These are phyloP conservation scores for Saccharata proteae DNA, from an alignment of 2,329 filamentous ascomycete genomes.

Conservation along the genomic window DNA sequence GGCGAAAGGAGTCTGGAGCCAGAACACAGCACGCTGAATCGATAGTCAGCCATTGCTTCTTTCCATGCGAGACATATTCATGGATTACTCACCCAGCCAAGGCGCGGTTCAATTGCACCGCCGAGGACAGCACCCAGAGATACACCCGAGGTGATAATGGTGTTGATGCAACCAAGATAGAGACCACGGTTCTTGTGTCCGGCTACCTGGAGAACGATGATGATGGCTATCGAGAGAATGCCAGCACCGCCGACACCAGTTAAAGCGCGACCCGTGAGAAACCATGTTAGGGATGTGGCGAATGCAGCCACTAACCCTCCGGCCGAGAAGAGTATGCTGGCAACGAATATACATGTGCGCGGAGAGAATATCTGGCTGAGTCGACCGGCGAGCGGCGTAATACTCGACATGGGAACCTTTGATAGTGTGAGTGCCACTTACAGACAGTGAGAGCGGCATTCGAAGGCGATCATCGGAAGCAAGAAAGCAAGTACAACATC, in stretches of 20 bases:
- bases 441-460: too few relatives aligned
- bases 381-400: conserved; percentile 59
- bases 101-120: conserved; percentile 48
- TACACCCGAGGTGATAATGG: conserved; percentile 59
- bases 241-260: conserved; percentile 60
- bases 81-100: conserved; percentile 53
- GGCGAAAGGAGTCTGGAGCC: conserved; percentile 54
- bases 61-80: too few relatives aligned
- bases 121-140: conserved; percentile 60
- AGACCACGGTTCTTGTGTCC: conserved; percentile 56
- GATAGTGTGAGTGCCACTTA: too few relatives aligned
- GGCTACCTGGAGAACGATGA: conserved; percentile 64
- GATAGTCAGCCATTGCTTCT: conserved; percentile 6
- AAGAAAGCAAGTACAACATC: too few relatives aligned
- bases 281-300: conserved; percentile 46
- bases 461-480: too few relatives aligned
- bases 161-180: conserved; percentile 62
- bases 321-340: conserved; percentile 45
- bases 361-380: conserved; percentile 64
- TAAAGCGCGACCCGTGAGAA: conserved; percentile 57
- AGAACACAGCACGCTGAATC: conserved; percentile 60
- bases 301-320: conserved; percentile 55
- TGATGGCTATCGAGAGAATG: conserved; percentile 60
- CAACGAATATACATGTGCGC: conserved; percentile 49
- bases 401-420: conserved; percentile 31